These are phyloP conservation scores for Eudorina sp. DNA, from an alignment of 139 green algal genomes.

Conservation along the genomic window DNA sequence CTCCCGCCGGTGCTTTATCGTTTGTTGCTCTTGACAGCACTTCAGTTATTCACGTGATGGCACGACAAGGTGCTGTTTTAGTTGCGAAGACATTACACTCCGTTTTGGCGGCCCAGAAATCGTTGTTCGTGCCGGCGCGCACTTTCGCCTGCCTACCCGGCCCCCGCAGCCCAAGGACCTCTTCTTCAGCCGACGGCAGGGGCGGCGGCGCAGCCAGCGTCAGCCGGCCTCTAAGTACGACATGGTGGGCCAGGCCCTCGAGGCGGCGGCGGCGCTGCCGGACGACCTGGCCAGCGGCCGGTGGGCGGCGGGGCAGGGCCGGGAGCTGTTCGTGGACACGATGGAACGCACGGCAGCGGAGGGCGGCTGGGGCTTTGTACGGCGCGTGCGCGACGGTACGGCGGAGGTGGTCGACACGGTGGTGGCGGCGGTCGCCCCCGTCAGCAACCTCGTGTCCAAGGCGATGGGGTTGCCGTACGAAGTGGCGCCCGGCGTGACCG, in stretches of 20 bases:
- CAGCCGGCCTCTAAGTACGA: conserved; percentile 29
- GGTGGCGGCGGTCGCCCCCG: not conserved
- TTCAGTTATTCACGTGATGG: too few relatives aligned
- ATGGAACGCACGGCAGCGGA: not conserved
- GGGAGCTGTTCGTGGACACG: conserved; percentile 19
- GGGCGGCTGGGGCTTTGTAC: not conserved
- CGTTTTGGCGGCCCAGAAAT: too few relatives aligned
- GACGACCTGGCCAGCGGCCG: conserved; percentile 35
- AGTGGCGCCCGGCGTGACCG: not conserved
- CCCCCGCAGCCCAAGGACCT: conserved; percentile 1
- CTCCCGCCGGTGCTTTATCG: too few relatives aligned
- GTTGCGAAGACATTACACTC: too few relatives aligned
- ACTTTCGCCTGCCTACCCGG: too few relatives aligned
- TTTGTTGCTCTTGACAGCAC: too few relatives aligned
- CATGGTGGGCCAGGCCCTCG: conserved; percentile 27
- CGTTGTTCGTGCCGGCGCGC: too few relatives aligned
- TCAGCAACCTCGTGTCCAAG: not conserved
- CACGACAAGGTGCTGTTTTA: too few relatives aligned
- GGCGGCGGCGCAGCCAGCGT: not conserved
- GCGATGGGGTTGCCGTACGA: conserved; percentile 2
- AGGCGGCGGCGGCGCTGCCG: conserved; percentile 28
- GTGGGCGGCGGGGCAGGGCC: not conserved
- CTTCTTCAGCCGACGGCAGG: not conserved
- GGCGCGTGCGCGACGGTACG: not conserved
- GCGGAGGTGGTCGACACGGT: not conserved